These are phyloP conservation scores for Trichoderma guizhouense DNA, from an alignment of 2,329 filamentous ascomycete genomes.

Conservation along the genomic window DNA sequence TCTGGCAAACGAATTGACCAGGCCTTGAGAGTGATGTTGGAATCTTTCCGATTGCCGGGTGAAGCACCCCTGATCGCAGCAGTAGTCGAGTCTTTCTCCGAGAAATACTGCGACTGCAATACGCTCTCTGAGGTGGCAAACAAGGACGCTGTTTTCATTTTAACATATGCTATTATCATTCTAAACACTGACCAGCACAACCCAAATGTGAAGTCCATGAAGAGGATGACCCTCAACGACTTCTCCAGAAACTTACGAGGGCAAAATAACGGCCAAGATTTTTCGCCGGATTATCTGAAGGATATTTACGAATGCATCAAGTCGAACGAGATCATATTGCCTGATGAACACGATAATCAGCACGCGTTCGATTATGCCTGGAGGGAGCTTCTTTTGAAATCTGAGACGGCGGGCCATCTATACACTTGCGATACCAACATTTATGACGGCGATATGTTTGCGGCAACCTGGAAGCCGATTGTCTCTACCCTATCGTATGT, in stretches of 20 bases:
- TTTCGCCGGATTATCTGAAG: slow-evolving; percentile 76
- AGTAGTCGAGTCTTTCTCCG: slow-evolving; percentile 82
- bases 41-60: slow-evolving; percentile 88
- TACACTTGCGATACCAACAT: slow-evolving; percentile 85
- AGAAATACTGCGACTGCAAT: slow-evolving; percentile 72
- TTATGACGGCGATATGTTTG: slow-evolving; percentile 97
- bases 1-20: slow-evolving; percentile 83
- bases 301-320: slow-evolving; percentile 90
- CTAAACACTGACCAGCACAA: slow-evolving; percentile 97
- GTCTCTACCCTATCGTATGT: slow-evolving; percentile 94
- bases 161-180: slow-evolving; percentile 96
- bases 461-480: slow-evolving; percentile 91
- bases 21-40: slow-evolving; percentile 79
- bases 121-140: slow-evolving; percentile 74
- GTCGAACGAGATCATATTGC: slow-evolving; percentile 90
- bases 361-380: slow-evolving; percentile 97
- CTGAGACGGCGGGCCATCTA: slow-evolving; percentile 69
- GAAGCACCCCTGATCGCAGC: slow-evolving; percentile 91
- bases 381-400: slow-evolving; percentile 89
- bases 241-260: slow-evolving; percentile 89
- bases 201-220: slow-evolving; percentile 73
- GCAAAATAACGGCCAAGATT: slow-evolving; percentile 82
- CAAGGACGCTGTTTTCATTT: slow-evolving; percentile 82
- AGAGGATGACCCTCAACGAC: slow-evolving; percentile 79
- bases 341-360: slow-evolving; percentile 95